Conservation (phyloP, 2,329 filamentous ascomycete species). For the Curvularia lunata region DNA sequence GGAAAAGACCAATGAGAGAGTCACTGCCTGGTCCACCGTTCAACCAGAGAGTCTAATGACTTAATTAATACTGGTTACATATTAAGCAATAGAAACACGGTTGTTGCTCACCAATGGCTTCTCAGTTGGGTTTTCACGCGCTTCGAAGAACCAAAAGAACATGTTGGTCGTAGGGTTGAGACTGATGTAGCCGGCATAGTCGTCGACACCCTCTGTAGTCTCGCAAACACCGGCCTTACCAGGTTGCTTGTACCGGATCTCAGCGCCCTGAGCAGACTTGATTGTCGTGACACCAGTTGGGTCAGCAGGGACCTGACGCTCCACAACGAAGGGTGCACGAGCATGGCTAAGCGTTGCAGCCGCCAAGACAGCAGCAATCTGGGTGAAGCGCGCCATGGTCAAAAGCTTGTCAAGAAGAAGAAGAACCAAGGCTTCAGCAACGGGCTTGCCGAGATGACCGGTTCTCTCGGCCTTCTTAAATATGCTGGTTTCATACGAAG, state of each 20-base stretch:
- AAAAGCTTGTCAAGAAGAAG: slow-evolving; percentile 18
- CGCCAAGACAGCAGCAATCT: slow-evolving; percentile 31
- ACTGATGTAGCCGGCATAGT: slow-evolving; percentile 49
- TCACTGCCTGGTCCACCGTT: slow-evolving; percentile 60
- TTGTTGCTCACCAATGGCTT: slow-evolving; percentile 31
- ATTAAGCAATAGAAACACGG: background rate
- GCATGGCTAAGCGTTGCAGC: slow-evolving; percentile 27
- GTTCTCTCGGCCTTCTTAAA: slow-evolving; percentile 14
- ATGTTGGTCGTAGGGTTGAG: slow-evolving; percentile 46
- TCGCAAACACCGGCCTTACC: slow-evolving; percentile 54
- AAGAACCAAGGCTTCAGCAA: slow-evolving; percentile 9
- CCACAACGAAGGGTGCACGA: slow-evolving; percentile 33
- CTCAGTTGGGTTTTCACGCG: slow-evolving; percentile 51
- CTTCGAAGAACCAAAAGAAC: slow-evolving; percentile 58
- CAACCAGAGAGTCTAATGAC: slow-evolving; percentile 55
- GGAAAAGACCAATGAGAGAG: slow-evolving; percentile 63
- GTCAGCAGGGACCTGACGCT: slow-evolving; percentile 41
- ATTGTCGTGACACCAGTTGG: slow-evolving; percentile 42
- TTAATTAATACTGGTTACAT: background rate
- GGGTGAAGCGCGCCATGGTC: slow-evolving; percentile 34
- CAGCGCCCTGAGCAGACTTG: slow-evolving; percentile 43
- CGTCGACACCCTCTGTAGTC: slow-evolving; percentile 44
- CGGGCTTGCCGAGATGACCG: slow-evolving; percentile 6
- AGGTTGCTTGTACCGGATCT: slow-evolving; percentile 46
- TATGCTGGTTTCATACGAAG: slow-evolving; percentile 2